Percentiles rank a stretch among this genome's conserved stretches.
phyloP scores from a whole-genome alignment of 2,329 filamentous ascomycete species.

The Apiospora aurea region DNA sequence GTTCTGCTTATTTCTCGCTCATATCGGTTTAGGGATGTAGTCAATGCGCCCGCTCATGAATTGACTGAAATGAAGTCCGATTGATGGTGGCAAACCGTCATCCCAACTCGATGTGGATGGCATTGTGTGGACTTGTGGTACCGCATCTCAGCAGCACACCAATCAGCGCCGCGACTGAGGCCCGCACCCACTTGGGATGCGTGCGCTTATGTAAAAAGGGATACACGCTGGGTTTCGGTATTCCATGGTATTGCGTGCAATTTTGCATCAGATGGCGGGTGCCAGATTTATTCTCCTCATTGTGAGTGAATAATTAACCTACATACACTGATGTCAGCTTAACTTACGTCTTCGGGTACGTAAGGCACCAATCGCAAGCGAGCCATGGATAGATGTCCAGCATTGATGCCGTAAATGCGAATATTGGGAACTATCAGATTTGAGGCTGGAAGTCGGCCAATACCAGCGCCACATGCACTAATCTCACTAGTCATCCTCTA shows the following conservation, averaged over 20 bases:
- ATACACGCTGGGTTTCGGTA: background rate
- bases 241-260: background rate
- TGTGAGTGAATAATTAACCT: background rate
- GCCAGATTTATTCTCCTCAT: background rate
- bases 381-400: background rate
- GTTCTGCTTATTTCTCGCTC: background rate
- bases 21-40: background rate
- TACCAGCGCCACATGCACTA: background rate
- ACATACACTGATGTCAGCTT: background rate
- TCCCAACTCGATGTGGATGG: constrained; percentile 16
- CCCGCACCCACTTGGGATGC: constrained; percentile 1
- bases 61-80: constrained; percentile 19
- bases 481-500: background rate
- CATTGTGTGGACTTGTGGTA: constrained; percentile 14
- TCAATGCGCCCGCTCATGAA: constrained; percentile 8
- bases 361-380: background rate
- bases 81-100: constrained; percentile 13
- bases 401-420: background rate
- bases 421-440: background rate
- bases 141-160: background rate
- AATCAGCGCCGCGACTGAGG: background rate
- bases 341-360: background rate
- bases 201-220: constrained; percentile 14
- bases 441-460: constrained; percentile 19
- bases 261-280: background rate